These are phyloP conservation scores for Alternaria angustiovoidea DNA, from an alignment of 2,329 filamentous ascomycete genomes.

Conservation along the genomic window DNA sequence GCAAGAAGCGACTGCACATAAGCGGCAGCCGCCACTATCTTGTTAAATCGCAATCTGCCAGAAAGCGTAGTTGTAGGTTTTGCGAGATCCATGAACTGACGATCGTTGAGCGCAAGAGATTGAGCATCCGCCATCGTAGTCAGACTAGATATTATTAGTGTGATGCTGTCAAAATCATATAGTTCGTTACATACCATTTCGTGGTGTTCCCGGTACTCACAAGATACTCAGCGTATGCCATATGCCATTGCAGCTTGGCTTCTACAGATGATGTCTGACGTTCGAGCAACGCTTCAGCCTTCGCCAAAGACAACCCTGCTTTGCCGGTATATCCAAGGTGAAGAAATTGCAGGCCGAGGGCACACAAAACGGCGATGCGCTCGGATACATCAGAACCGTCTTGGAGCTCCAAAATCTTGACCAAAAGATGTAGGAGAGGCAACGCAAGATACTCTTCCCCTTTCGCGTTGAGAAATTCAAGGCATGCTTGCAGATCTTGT, in stretches of 20 bases:
- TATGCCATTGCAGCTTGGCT: slow-evolving; percentile 66
- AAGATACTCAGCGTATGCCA: slow-evolving; percentile 78
- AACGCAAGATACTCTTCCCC: slow-evolving; percentile 62
- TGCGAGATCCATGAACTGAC: slow-evolving; percentile 39
- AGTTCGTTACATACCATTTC: slow-evolving; percentile 58
- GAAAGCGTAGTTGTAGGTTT: slow-evolving; percentile 45
- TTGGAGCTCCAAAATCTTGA: slow-evolving; percentile 58
- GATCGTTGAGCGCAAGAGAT: slow-evolving; percentile 38
- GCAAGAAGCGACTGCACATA: slow-evolving; percentile 72
- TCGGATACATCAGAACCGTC: slow-evolving; percentile 47
- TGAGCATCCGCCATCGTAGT: slow-evolving; percentile 42
- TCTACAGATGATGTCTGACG: slow-evolving; percentile 54
- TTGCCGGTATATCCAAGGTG: slow-evolving; percentile 68
- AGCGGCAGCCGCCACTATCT: slow-evolving; percentile 66
- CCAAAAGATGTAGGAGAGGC: slow-evolving; percentile 59
- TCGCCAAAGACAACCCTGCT: slow-evolving; percentile 65
- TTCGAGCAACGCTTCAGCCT: slow-evolving; percentile 62
- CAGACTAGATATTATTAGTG: slow-evolving; percentile 34
- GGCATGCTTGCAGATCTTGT: slow-evolving; percentile 61
- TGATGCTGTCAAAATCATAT: not conserved
- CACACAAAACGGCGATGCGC: slow-evolving; percentile 54
- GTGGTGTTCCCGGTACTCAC: slow-evolving; percentile 71
- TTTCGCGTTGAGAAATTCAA: slow-evolving; percentile 66
- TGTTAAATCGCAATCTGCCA: slow-evolving; percentile 54
- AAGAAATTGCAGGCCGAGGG: slow-evolving; percentile 64